Evolutionary conservation across 495 filamentous ascomycete genomes (phyloP), one percentile per base, ranked within the genome.

Genomic region (Beverwykella pulmonaria): DNA sequence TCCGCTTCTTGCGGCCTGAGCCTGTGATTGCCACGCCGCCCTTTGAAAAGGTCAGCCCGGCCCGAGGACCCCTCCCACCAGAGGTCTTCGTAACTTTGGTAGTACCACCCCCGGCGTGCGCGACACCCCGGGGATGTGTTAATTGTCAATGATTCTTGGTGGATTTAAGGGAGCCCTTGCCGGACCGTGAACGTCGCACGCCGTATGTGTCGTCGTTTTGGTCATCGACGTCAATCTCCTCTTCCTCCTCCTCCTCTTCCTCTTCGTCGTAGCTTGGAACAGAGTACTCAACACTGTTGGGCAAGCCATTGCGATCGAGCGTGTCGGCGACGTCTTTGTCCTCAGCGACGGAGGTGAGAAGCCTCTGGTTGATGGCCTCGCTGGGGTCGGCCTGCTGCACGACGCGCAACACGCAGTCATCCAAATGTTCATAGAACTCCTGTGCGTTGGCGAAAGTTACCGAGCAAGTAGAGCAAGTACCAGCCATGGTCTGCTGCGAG

Each of bases 351-450:
- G 92, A 92, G 15, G 82, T 86, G 27, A 99, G 83, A 19, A 89
- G 85, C 75, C 88, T 82, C 66, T 97, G 91, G 79, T 98, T 99
- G 83, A 96, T 94, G 39, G 90, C 91, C 79, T 97, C 95, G 59
- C 90, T 90, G 6, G 95, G 95, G 74, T 98, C 94, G 74, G 95
- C 91, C 78, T 97, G 92, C 75, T 98, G 95, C 39, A 99, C 95
- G 59, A 97, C 93, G 71, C 92, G 91, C 60, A 98, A 84, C 60
- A 99, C 95, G 77, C 94, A 99, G 82, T 99, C 94, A 75, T 99
- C 94, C 70, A 99, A 79, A 84, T 99, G 94, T 82, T 99, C 94
- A 77, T 98, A 98, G 78, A 98, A 97, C 76, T 98, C 93, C 73
- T 99, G 94, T 20, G 94, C 92, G 71, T 90, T 97, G 77, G 83